phyloP scores from a whole-genome alignment of 2,329 filamentous ascomycete species.

The Colletotrichum zoysiae region DNA sequence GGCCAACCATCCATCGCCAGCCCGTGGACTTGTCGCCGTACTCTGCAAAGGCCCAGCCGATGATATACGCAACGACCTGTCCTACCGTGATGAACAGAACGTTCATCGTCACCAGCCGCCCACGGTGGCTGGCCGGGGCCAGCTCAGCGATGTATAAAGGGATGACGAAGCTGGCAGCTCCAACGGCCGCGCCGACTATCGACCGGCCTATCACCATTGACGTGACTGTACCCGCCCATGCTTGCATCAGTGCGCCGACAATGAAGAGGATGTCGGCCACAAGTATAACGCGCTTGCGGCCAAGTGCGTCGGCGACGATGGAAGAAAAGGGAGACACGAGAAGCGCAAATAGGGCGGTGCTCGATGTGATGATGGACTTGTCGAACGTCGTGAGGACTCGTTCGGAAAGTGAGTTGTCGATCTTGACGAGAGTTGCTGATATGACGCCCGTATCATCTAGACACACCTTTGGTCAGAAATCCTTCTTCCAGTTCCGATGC shows the following conservation, averaged over 20 bases:
- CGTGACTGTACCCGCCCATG: slow-evolving; percentile 67
- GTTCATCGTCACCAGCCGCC: slow-evolving; percentile 84
- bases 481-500: background rate
- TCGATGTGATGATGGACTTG: slow-evolving; percentile 79
- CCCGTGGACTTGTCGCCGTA: slow-evolving; percentile 66
- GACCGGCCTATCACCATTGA: slow-evolving; percentile 76
- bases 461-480: slow-evolving; percentile 17
- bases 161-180: slow-evolving; percentile 83
- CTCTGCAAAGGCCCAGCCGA: slow-evolving; percentile 81
- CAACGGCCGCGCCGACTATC: slow-evolving; percentile 79
- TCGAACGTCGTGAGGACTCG: slow-evolving; percentile 71
- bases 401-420: slow-evolving; percentile 69
- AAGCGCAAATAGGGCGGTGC: slow-evolving; percentile 75
- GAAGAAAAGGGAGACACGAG: slow-evolving; percentile 74
- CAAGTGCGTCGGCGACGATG: slow-evolving; percentile 71
- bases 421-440: slow-evolving; percentile 75
- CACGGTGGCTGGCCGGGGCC: slow-evolving; percentile 80
- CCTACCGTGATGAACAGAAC: slow-evolving; percentile 88
- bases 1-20: slow-evolving; percentile 93
- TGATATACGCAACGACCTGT: slow-evolving; percentile 88
- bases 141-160: slow-evolving; percentile 92
- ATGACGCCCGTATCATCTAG: slow-evolving; percentile 77
- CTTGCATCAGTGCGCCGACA: slow-evolving; percentile 75
- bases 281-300: slow-evolving; percentile 73
- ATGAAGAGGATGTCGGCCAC: slow-evolving; percentile 77